Evolutionary conservation across 2,329 filamentous ascomycete genomes (phyloP), one percentile per base, ranked within the genome.

Genomic region (Pseudogymnoascus sp.): DNA sequence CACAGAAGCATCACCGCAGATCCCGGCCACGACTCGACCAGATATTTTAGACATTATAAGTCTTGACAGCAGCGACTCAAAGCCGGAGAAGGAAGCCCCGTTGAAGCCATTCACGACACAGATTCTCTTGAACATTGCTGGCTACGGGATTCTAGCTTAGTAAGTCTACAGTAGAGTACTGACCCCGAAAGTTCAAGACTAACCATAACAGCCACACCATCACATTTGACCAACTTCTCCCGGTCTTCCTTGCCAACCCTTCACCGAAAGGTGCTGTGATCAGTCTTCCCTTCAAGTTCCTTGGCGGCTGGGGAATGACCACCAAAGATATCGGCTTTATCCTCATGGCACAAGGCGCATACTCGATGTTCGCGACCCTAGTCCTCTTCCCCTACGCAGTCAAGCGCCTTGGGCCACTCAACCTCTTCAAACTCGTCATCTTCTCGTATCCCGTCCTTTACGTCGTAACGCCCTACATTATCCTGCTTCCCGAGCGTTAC

Each of bases 121-220:
- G 59, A 90, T 97, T 62, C 80, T 96, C 64, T 80, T 95, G 71
- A 93, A 92, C 71, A 96, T 97, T 66, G 77, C 93, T 63, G 91
- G 90, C 60, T 96, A 95, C 72, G 93, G 92, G 48, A 91, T 97
- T 69, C 80, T 97, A 64, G 93, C 93, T 66, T 97, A 96, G 92
- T 96, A 82, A 84, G 91, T 87, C 58, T 60, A 48, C 12, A 59
- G 38, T 60, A 48, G 9, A 59, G 38, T 61, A 62, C 60, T 41
- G 58, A 58, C 41, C 51, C 21, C 38, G 44, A 41, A 61, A 31
- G 21, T 59, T 25, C 36, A 13, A 6, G 36, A 63, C 68, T 72
- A 64, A 72, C 66, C 55, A 29, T 33, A 65, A 41, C 70, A 96
- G 92, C 78, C 93, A 97, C 77, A 97, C 93, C 10, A 97, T 99